Evolutionary conservation across 2,329 filamentous ascomycete genomes (phyloP).

Genomic region (Venturia aucupariae): DNA sequence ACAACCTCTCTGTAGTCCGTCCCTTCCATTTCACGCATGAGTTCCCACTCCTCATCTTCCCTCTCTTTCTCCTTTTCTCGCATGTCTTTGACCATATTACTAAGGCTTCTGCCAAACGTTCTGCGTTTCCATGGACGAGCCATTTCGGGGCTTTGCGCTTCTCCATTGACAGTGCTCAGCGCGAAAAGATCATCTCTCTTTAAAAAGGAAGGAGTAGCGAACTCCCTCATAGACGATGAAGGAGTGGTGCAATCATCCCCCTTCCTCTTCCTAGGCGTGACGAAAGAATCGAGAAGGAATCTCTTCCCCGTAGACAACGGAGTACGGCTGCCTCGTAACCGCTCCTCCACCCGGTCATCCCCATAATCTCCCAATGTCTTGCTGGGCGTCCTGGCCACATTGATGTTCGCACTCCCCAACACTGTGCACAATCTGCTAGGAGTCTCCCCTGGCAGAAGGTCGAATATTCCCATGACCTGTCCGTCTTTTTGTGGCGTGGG

Average conservation of each 20-base stretch:
- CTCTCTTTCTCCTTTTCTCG: slow-evolving; percentile 58
- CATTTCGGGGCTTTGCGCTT: slow-evolving; percentile 23
- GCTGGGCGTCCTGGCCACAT: slow-evolving; percentile 32
- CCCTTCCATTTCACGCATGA: slow-evolving; percentile 60
- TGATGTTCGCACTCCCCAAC: slow-evolving; percentile 23
- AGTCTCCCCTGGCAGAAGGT: slow-evolving; percentile 52
- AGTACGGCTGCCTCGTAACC: slow-evolving; percentile 28
- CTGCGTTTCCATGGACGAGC: slow-evolving; percentile 33
- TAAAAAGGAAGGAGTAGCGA: slow-evolving; percentile 65
- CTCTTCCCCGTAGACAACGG: slow-evolving; percentile 50
- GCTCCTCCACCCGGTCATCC: slow-evolving; percentile 24
- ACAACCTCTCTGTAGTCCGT: slow-evolving; percentile 22
- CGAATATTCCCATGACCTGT: slow-evolving; percentile 67
- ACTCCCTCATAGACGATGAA: slow-evolving; percentile 29
- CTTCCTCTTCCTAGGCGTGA: slow-evolving; percentile 49
- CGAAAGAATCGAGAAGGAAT: slow-evolving; percentile 53
- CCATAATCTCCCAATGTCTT: slow-evolving; percentile 19
- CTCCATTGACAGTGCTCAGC: slow-evolving; percentile 34
- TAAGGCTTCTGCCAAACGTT: slow-evolving; percentile 56
- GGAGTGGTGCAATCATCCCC: slow-evolving; percentile 29
- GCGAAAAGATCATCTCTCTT: slow-evolving; percentile 41
- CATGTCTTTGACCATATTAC: slow-evolving; percentile 62
- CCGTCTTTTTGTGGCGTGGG: slow-evolving; percentile 76
- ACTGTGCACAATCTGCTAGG: slow-evolving; percentile 28
- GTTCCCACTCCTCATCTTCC: slow-evolving; percentile 62